Conservation (phyloP, 2,329 filamentous ascomycete genomes). For the Aquanectria penicillioides region DNA sequence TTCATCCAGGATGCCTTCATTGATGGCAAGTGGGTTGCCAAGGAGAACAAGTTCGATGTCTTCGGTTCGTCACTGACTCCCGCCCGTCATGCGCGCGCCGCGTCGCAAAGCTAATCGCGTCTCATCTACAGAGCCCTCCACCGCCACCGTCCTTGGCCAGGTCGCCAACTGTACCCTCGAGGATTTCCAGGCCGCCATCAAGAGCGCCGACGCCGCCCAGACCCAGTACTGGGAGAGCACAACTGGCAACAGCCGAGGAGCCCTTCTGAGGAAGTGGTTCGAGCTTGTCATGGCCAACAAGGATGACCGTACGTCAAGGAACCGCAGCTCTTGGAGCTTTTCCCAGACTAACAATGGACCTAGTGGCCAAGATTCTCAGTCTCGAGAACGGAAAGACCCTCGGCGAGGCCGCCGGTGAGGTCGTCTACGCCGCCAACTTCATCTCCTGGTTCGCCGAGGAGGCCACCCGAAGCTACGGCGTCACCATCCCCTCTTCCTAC, state of each 20-base stretch:
- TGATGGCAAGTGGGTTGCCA: conserved; percentile 41
- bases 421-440: conserved; percentile 64
- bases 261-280: conserved; percentile 41
- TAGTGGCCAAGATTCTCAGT: conserved; percentile 50
- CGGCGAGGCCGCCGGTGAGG: conserved; percentile 62
- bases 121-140: conserved; percentile 35
- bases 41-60: conserved; percentile 43
- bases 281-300: conserved; percentile 41
- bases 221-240: conserved; percentile 40
- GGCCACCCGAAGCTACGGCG: conserved; percentile 63
- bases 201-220: conserved; percentile 40
- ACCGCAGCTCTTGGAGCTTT: neutral
- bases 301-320: conserved; percentile 37
- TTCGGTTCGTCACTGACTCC: conserved; percentile 34
- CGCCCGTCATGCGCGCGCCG: neutral
- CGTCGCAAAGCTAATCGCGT: conserved; percentile 15
- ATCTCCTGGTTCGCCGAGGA: conserved; percentile 65
- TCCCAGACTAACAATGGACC: neutral
- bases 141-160: conserved; percentile 39
- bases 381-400: conserved; percentile 68
- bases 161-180: conserved; percentile 42
- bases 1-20: conserved; percentile 44
- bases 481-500: conserved; percentile 65
- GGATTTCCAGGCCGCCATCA: conserved; percentile 41
- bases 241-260: conserved; percentile 41